Base-by-base conservation (phyloP, 2,329 filamentous ascomycete genomes). In the Pyrenochaeta sp. region DNA sequence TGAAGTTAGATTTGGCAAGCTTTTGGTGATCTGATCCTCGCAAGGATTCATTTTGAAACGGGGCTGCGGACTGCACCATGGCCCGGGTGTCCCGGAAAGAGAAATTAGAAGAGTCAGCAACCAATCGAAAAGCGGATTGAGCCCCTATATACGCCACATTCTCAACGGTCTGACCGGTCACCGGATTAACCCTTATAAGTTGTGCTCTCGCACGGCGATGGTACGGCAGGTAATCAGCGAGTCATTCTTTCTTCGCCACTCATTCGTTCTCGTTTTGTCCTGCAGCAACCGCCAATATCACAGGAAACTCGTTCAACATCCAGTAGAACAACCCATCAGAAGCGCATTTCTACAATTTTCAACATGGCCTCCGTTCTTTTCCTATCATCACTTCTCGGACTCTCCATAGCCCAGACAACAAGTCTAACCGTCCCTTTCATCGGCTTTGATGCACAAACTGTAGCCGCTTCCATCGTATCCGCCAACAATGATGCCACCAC, bases 391-490 rank as follows among this genome's bases (percentile, higher is more conserved):
- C 9, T 61, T 2, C 28, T 62, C 48, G 40, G 54, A 45, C 39
- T 68, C 36, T 54, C 56, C 12, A 30, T 49, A 22, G 64, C 64
- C 13, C 65, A 68, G 44, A 49, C 61, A 47, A 59, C 62, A 27
- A 65, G 56, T 15, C 58, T 55, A 8, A 56, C 36, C 30, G 15
- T 69, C n/a, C 65, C 63, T 5, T 53, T 56, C 48, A 10, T 62
- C 19, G 61, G 46, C 34, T 48, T 27, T 22, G 61, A 54, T 8
- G 52, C 47, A 3, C 39, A 37, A 2, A 24, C 52, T 19, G 34
- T 66, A 9, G 39, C 28, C 24, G 65, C 57, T 13, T 67, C 67
- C 27, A 44, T 70, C 30, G 42, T 70, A n/a, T 32, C 51, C n/a
- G 67, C 56, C 28, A 56, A 58, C 46, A 32, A 52, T 9, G 32